Evolutionary conservation across 2,329 filamentous ascomycete genomes (phyloP), one percentile per base, ranked within the genome.

Genomic region (Cladorrhinum sp.): DNA sequence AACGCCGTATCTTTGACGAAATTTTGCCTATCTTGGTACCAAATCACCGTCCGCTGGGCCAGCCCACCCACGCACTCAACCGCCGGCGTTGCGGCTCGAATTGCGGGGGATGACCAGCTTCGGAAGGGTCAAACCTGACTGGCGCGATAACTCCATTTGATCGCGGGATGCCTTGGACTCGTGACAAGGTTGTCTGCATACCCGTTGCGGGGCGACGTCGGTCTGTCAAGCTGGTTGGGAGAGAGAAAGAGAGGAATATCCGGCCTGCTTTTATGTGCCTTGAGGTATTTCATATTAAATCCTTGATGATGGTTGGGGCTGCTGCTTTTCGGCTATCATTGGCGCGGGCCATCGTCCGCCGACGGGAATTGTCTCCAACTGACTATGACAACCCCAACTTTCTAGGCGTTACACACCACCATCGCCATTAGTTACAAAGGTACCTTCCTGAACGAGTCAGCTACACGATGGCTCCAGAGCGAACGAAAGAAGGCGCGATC

Each of bases 1-100:
- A n/a, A 58, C 24, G 33, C 23, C 18, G 18, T 39, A 55, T 39
- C 36, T 59, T 61, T 56, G 52, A 55, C 21, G 58, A 56, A 36
- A 63, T 61, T 64, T 48, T 60, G 52, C 57, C 59, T 59, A 52
- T 61, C 61, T 24, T 24, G 53, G 39, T 48, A 54, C 49, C 57
- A 54, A 54, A 46, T 14, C 24, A 46, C 42, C 20, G 24, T 6
- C 18, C 42, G 14, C 54, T 55, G 20, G 53, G 53, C 53, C 53
- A 55, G 53, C 53, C 26, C 36, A 46, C 39, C 23, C 36, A 26
- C 16, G 46, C 53, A 42, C 53, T 39, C 53, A 18, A 16, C 49
- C 39, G 33, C 50, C 57, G 57, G 28, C 50, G 49, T 54, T 48
- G 36, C 49, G 50, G 49, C 33, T 59, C 49, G 36, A 54, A 23